Conservation (phyloP, 805 yeast species). For the Starmerella cellae region DNA sequence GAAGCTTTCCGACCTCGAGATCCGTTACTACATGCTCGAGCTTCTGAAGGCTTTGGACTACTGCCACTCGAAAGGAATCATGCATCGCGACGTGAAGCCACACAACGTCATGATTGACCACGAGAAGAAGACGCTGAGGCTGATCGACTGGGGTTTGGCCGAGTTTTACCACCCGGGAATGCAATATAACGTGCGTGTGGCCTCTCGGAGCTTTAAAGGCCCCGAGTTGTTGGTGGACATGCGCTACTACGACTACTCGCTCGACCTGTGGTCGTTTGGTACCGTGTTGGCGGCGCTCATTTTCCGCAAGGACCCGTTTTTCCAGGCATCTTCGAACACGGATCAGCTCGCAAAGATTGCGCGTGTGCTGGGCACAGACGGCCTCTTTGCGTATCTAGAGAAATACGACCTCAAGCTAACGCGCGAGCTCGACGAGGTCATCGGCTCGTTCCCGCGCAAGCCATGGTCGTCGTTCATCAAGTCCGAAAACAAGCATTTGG, state of each 20-base stretch:
- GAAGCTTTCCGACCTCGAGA: constrained; percentile 57
- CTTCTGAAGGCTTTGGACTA: constrained; percentile 71
- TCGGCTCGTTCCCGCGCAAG: constrained; percentile 57
- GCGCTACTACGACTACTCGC: constrained; percentile 73
- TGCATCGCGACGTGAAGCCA: constrained; percentile 90
- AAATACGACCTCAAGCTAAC: constrained; percentile 60
- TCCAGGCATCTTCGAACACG: constrained; percentile 81
- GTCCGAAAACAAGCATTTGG: constrained; percentile 53
- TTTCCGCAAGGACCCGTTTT: constrained; percentile 80
- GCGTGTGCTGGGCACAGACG: constrained; percentile 73
- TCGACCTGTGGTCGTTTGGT: constrained; percentile 85
- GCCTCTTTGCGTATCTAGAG: constrained; percentile 47
- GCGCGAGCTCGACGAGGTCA: constrained; percentile 63
- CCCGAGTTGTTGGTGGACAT: constrained; percentile 78
- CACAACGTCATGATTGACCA: constrained; percentile 92
- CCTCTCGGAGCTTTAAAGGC: constrained; percentile 82
- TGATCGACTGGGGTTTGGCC: constrained; percentile 92
- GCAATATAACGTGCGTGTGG: constrained; percentile 83
- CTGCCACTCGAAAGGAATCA: constrained; percentile 86
- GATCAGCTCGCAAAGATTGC: constrained; percentile 88
- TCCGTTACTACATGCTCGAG: constrained; percentile 72
- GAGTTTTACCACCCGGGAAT: constrained; percentile 85
- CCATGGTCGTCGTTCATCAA: constrained; percentile 79
- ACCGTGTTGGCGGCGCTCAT: constrained; percentile 84
- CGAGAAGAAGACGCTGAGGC: constrained; percentile 40